A percentile compares a stretch with the other conserved stretches of the same genome.
These are phyloP conservation scores for Yamadazyma kanchanaburiensis DNA, from an alignment of 1,139 yeast genomes.

Conservation along the genomic window DNA sequence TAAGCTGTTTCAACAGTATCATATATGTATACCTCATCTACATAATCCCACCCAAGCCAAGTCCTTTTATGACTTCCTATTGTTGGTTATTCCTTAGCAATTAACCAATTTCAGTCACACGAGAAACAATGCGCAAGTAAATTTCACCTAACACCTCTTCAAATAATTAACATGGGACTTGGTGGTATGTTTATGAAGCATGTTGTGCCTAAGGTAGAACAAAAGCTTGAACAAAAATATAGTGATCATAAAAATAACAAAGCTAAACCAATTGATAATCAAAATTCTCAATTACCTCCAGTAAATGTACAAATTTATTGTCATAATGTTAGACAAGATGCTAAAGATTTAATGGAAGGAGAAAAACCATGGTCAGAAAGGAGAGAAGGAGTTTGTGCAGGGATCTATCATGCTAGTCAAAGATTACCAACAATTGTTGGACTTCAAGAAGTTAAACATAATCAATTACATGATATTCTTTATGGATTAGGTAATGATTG, in stretches of 20 bases:
- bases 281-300: slow-evolving; percentile 8
- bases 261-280: not conserved
- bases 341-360: slow-evolving; percentile 17
- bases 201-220: slow-evolving; percentile 2
- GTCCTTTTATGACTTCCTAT: too few relatives aligned
- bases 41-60: too few relatives aligned
- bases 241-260: not conserved
- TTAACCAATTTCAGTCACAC: slow-evolving; percentile 1
- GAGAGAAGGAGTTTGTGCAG: slow-evolving; percentile 20
- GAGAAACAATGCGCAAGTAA: slow-evolving; percentile 2
- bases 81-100: too few relatives aligned
- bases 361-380: slow-evolving; percentile 26
- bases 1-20: too few relatives aligned
- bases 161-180: slow-evolving; percentile 8
- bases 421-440: slow-evolving; percentile 26
- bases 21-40: too few relatives aligned
- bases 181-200: slow-evolving; percentile 4
- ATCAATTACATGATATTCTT: slow-evolving; percentile 27
- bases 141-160: too few relatives aligned
- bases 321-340: slow-evolving; percentile 25
- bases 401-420: slow-evolving; percentile 12
- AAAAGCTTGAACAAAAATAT: slow-evolving; percentile 2
- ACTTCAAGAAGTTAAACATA: slow-evolving; percentile 27
- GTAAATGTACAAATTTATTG: slow-evolving; percentile 28
- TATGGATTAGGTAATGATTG: slow-evolving; percentile 24